Evolutionary conservation across 345 rosid species (phyloP), one percentile per base, ranked within the genome.

Genomic region (Syzygium aqueum): DNA sequence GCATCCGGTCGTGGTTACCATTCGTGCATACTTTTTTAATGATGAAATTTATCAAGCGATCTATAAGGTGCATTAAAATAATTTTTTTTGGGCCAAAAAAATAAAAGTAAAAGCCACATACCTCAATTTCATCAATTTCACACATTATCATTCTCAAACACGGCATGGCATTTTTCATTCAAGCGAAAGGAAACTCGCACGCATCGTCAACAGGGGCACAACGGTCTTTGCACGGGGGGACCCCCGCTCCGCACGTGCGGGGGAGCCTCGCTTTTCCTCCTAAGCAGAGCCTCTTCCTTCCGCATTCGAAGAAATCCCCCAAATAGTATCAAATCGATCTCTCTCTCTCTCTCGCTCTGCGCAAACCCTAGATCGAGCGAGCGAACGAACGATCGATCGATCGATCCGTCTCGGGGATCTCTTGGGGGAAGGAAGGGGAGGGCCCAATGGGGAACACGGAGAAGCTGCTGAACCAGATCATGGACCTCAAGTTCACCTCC

Each of bases 401-500:
- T 43, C 19, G 43, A 1, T 21, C 86, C 40, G 65, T 40, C 4
- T 40, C 43, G 43, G 43, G 43, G 43, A 40, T 40, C 43, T 40
- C 43, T 40, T 40, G 43, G 6, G 43, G n/a, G n/a, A n/a, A n/a
- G n/a, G 43, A 40, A 3, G 43, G 43, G 43, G 6, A n/a, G 40
- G 40, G 37, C 37, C 3, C 0, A 37, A 95, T 96, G 99, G 98
- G 99, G 40, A 97, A 95, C 94, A 92, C 98, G 52, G 99, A 96
- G 91, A 97, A 96, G 93, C 88, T 97, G 73, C 77, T 97, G 96
- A 96, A 95, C 86, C 99, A 94, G 94, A 97, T 97, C 90, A 96
- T 97, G 95, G 99, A 97, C 78, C 92, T 97, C 90, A 97, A 96
- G 53, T 95, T 97, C 93, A 96, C 98, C 54, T 91, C 99, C 5